Evolutionary conservation across 2,329 filamentous ascomycete species (phyloP).

Genomic region (Phyllosticta ampelicida): DNA sequence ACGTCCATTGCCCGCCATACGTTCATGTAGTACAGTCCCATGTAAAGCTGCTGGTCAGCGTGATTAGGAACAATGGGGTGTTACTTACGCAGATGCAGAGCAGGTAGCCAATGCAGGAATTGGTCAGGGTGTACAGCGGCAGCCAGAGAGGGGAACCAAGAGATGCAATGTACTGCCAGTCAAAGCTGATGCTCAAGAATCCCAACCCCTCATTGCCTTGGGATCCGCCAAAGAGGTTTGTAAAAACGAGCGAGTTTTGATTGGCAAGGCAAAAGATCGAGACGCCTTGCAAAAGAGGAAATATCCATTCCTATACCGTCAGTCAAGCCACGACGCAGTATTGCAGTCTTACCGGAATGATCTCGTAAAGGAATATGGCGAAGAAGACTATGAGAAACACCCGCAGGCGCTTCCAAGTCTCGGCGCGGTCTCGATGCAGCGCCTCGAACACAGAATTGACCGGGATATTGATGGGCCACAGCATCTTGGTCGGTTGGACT

Average conservation of each 20-base stretch:
- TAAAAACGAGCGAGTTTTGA: conserved; percentile 31
- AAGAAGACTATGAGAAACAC: conserved; percentile 22
- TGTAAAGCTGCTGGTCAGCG: conserved; percentile 18
- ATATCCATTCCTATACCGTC: not conserved
- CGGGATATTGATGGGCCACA: conserved; percentile 12
- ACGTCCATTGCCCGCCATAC: conserved; percentile 32
- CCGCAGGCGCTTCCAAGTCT: conserved; percentile 13
- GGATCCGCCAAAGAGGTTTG: conserved; percentile 42
- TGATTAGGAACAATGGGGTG: no score
- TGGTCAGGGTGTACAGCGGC: conserved; percentile 15
- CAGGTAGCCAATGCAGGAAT: conserved; percentile 27
- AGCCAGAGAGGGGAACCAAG: conserved; percentile 25
- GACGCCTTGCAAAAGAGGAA: conserved; percentile 4
- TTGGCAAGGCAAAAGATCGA: conserved; percentile 11
- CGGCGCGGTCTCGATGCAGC: conserved; percentile 10
- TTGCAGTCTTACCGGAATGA: no score
- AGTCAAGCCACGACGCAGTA: no score
- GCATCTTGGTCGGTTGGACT: conserved; percentile 12
- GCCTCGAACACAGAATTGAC: conserved; percentile 12
- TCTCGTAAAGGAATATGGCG: conserved; percentile 9
- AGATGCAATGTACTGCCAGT: conserved; percentile 48
- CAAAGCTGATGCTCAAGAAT: conserved; percentile 57
- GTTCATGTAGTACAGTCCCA: conserved; percentile 34
- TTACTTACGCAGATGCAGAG: conserved; percentile 21
- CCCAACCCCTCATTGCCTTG: conserved; percentile 37